These are phyloP conservation scores for Pholiota microspora DNA, from an alignment of 768 basidiomycete genomes.

Conservation along the genomic window DNA sequence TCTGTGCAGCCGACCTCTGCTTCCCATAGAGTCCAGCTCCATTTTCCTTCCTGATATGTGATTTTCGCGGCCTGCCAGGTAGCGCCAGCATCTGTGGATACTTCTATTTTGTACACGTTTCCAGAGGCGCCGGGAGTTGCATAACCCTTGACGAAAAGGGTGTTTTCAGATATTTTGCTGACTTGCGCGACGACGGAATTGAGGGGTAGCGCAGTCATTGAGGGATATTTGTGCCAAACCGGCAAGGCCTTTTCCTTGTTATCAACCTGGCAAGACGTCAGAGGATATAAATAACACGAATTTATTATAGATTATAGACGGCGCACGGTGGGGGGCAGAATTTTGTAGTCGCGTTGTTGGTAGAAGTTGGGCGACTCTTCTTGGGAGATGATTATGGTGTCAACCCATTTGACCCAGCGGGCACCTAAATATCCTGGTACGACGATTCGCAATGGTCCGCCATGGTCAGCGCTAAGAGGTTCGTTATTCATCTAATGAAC, in stretches of 20 bases:
- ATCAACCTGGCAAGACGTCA: slow-evolving; percentile 33
- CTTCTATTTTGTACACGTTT: slow-evolving; percentile 46
- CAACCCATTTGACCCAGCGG: slow-evolving; percentile 78
- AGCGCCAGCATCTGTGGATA: slow-evolving; percentile 49
- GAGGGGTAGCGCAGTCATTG: slow-evolving; percentile 56
- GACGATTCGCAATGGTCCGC: slow-evolving; percentile 65
- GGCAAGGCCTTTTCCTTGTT: slow-evolving; percentile 41
- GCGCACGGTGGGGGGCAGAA: slow-evolving; percentile 51
- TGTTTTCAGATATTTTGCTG: slow-evolving; percentile 27
- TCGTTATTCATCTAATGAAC: slow-evolving; percentile 62
- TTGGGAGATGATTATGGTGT: slow-evolving; percentile 51
- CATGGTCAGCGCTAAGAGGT: slow-evolving; percentile 56
- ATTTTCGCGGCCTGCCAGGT: slow-evolving; percentile 52
- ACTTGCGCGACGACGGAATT: slow-evolving; percentile 59
- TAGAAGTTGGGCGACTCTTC: slow-evolving; percentile 68
- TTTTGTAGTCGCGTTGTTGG: slow-evolving; percentile 70
- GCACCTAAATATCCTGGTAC: slow-evolving; percentile 69
- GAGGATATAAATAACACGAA: background rate
- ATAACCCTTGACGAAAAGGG: slow-evolving; percentile 52
- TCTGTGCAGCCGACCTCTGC: slow-evolving; percentile 35
- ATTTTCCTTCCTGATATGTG: slow-evolving; percentile 58
- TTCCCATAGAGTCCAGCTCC: slow-evolving; percentile 80
- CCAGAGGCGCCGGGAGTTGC: slow-evolving; percentile 46
- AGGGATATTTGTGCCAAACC: slow-evolving; percentile 54
- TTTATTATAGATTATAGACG: background rate